Evolutionary conservation across 2,329 filamentous ascomycete species (phyloP).

Genomic region (Aspergillus transmontanensis): DNA sequence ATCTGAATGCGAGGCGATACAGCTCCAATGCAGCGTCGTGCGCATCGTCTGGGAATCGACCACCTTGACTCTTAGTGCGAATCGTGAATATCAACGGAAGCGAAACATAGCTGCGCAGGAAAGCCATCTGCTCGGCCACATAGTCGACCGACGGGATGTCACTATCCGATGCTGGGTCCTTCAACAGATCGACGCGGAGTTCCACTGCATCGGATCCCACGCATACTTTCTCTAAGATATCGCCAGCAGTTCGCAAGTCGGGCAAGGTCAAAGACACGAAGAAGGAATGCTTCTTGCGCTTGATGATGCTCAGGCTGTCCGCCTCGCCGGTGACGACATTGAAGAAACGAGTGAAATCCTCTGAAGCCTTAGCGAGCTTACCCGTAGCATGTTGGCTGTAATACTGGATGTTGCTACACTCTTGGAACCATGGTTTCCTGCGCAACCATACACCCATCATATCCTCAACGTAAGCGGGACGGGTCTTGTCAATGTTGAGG

Average conservation of each 20-base stretch:
- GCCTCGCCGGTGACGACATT: constrained; percentile 66
- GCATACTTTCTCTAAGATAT: constrained; percentile 70
- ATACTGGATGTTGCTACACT: constrained; percentile 94
- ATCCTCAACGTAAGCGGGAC: constrained; percentile 89
- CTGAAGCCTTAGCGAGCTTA: constrained; percentile 56
- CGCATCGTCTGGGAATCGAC: constrained; percentile 78
- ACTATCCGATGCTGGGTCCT: constrained; percentile 64
- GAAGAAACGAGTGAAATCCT: constrained; percentile 75
- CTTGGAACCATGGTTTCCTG: constrained; percentile 83
- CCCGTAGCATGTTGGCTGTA: constrained; percentile 70
- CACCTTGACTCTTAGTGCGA: constrained; percentile 81
- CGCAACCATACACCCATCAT: constrained; percentile 89
- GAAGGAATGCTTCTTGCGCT: constrained; percentile 74
- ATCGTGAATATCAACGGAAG: constrained; percentile 92
- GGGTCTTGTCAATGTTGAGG: constrained; percentile 81
- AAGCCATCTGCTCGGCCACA: constrained; percentile 77
- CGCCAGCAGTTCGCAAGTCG: constrained; percentile 64
- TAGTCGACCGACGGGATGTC: constrained; percentile 70
- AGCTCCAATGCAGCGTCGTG: constrained; percentile 71
- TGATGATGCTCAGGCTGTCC: constrained; percentile 59
- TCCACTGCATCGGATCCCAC: constrained; percentile 93
- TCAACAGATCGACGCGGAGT: constrained; percentile 85
- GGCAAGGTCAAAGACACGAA: constrained; percentile 91
- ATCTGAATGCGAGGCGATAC: constrained; percentile 75
- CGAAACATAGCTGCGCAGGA: constrained; percentile 70